Evolutionary conservation across 2,329 filamentous ascomycete species (phyloP), one percentile per base, ranked within the genome.

Genomic region (Leptodontidium sp.): DNA sequence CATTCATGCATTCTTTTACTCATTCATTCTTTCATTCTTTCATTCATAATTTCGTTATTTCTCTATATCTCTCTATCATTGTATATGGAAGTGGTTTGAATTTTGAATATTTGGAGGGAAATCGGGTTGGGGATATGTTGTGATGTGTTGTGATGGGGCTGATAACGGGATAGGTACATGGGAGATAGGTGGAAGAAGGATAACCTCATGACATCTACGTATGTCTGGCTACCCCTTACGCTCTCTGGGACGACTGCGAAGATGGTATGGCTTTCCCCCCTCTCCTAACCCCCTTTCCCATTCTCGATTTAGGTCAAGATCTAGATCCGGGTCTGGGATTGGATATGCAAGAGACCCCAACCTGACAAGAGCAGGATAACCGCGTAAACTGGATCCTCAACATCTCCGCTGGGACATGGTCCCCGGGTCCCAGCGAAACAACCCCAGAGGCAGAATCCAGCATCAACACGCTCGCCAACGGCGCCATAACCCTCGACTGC

Each of bases 101-200:
- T 35, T 35, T 35, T 35, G 32, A 35, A 35, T 5, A 5, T 35
- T 4, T 35, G 4, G 4, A 47, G 6, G 14, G 17, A 14, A 47
- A 47, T n/a, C 29, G 38, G 50, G 58, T n/a, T 38, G 12, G 21
- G 21, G 21, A 21, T 21, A 21, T 21, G 21, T 21, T 21, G 21
- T 21, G 21, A 21, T 35, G 29, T 50, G 17, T 58, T 9, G 11
- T 12, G n/a, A 43, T 24, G 32, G 35, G 14, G 35, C 21, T 17
- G 49, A 45, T 55, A 14, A 47, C 55, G 45, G 66, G 24, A 21
- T 61, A 84, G 90, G 70, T 92, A 91, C 78, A 85, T 91, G 79
- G 90, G 90, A 24, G 90, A 92, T 78, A 85, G 90, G 26, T 92
- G 90, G 90, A 78, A 86, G 0, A 84, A 82, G 5, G 77, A 77